Base-by-base conservation (phyloP, 1,284 basidiomycete species). In the Cryptococcus sp. region DNA sequence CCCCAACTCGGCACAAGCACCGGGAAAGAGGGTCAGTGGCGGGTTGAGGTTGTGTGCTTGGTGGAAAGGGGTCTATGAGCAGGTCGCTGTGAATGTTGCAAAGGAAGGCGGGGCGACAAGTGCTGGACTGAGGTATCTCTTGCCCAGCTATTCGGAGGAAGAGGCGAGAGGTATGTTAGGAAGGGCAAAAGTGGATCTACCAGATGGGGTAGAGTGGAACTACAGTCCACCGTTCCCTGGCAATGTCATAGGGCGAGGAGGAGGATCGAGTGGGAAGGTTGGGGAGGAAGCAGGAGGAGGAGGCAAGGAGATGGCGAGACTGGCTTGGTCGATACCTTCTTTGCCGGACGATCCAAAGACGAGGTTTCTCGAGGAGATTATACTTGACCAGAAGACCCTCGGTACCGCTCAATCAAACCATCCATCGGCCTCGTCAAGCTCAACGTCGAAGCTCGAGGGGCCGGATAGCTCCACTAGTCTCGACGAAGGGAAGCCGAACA, bases 261-360 rank as follows among this genome's bases (percentile, higher is more conserved):
- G 31, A 32, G 31, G 31, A 9, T 9, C 31, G 31, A 32, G 31
- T 32, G 31, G 31, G 9, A 9, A 9, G 31, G 31, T 32, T n/a
- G n/a, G n/a, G n/a, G n/a, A n/a, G n/a, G n/a, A n/a, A n/a, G n/a
- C n/a, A n/a, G n/a, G n/a, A n/a, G n/a, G n/a, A n/a, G n/a, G n/a
- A n/a, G n/a, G n/a, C n/a, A n/a, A n/a, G n/a, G n/a, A n/a, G n/a
- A n/a, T n/a, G n/a, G n/a, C n/a, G n/a, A n/a, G 47, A 4, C 73
- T 94, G 21, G 86, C 86, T 0, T 79, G 82, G 41, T 79, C 82
- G 45, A 85, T 95, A 21, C 92, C 92, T 2, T 84, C 80, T 47
- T 89, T 95, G 63, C 86, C 90, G 18, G 92, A 97, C 63, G 90
- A 94, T 69, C 91, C 92, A 2, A 95, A 95, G 69, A 83, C 86